Evolutionary conservation across 371 early-diverging fungal species (phyloP), one percentile per base, ranked within the genome.

Genomic region (Saksenaea vasiformis): DNA sequence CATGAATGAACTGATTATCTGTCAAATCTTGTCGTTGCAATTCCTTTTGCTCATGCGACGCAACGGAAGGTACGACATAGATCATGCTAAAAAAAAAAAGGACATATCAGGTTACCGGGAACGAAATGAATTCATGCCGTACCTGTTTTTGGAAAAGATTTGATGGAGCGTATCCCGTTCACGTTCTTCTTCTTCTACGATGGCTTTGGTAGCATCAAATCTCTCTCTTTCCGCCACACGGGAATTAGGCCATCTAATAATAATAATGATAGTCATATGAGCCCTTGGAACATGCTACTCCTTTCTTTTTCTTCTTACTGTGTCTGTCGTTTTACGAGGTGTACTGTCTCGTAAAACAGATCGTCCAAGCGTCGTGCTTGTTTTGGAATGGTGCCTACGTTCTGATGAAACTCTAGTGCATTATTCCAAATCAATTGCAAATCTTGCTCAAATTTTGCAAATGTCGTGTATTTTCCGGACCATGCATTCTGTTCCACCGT

Each of bases 371-470:
- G 70, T 17, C 73, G 73, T 11, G 75, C 80, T 60, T 77, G 76
- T 47, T 75, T 71, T 0, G 75, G 73, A 15, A 78, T 78, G 2
- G 77, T 68, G 22, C 75, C 75, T 1, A 73, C 61, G 35, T 75
- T 72, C 7, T 69, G 69, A 61, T 77, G 77, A 56, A 76, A 78
- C 0, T 68, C 58, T 55, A 67, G 69, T 17, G 82, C 82, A 62
- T 78, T 81, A 19, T 70, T 74, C 82, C 79, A 78, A 17, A 81
- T 72, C 19, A 76, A 53, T 13, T 70, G 72, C 47, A 81, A 71
- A 38, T 81, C 82, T 24, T 70, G 67, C 58, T 81, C 78, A 58
- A 81, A 81, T 17, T 73, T 59, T 28, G 73, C 74, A 64, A 81
- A 78, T 1, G 70, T 77, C 2, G 77, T 78, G 41, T 81, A 81